These are phyloP conservation scores for Tubosaeta brunneosetosa DNA, from an alignment of 768 basidiomycete genomes.

Conservation along the genomic window DNA sequence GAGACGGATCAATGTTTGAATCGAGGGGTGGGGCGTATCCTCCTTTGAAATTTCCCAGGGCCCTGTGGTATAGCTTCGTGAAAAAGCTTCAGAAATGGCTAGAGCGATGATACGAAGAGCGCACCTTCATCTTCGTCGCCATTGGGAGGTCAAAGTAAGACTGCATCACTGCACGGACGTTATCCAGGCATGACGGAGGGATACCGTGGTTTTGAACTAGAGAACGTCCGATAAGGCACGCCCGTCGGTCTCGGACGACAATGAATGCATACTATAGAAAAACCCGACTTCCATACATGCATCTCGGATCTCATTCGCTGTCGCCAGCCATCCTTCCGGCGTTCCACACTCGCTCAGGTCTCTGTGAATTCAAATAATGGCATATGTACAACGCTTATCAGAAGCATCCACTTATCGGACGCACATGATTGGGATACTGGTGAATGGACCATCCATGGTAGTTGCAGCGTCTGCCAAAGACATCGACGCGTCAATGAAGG, in stretches of 20 bases:
- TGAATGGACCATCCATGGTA: not conserved
- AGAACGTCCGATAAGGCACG: not conserved
- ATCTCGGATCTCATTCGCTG: conserved; percentile 59
- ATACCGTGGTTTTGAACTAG: conserved; percentile 78
- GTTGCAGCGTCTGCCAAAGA: not conserved
- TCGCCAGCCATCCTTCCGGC: conserved; percentile 32
- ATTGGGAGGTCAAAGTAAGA: conserved; percentile 64
- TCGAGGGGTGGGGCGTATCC: conserved; percentile 68
- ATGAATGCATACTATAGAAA: conserved; percentile 58
- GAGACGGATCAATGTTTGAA: conserved; percentile 65
- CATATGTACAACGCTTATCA: not conserved
- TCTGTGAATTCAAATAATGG: conserved; percentile 3
- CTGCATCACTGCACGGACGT: conserved; percentile 45
- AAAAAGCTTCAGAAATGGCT: too few relatives aligned
- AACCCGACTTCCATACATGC: conserved; percentile 83
- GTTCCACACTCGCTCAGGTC: conserved; percentile 19
- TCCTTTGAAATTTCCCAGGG: conserved; percentile 61
- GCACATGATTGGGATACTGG: conserved; percentile 10
- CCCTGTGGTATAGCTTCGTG: conserved; percentile 61
- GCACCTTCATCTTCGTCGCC: conserved; percentile 62
- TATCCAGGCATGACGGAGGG: conserved; percentile 43
- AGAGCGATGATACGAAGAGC: not conserved
- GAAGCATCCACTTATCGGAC: conserved; percentile 6
- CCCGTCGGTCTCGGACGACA: not conserved
- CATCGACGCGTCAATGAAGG: not conserved